These are phyloP conservation scores for Tetrahymena thermophila DNA, from an alignment of 73 alveolate genomes.

Conservation along the genomic window DNA sequence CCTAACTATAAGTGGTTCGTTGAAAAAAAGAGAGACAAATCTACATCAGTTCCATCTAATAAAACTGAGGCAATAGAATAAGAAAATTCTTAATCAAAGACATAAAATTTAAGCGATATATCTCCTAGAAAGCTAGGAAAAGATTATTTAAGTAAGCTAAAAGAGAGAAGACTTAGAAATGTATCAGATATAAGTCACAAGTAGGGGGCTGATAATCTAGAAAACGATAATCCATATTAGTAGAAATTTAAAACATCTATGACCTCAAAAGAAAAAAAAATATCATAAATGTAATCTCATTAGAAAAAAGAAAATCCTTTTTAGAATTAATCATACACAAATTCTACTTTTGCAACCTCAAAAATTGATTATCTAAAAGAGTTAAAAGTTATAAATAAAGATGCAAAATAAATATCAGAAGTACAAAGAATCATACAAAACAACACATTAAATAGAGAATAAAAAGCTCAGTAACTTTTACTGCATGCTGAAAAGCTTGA, in stretches of 20 bases:
- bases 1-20: constrained; percentile 23
- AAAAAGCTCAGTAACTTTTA: background rate
- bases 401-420: background rate
- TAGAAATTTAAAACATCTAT: background rate
- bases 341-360: background rate
- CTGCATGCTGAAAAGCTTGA: background rate
- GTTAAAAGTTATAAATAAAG: background rate
- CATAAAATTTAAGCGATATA: background rate
- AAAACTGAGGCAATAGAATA: background rate
- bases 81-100: background rate
- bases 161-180: background rate
- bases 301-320: background rate
- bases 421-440: background rate
- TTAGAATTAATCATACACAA: background rate
- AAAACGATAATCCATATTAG: background rate
- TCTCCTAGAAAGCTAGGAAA: constrained; percentile 39
- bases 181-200: background rate
- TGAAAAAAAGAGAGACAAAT: constrained; percentile 10
- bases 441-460: background rate
- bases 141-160: background rate
- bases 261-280: background rate
- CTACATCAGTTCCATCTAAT: background rate
- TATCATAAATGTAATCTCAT: background rate
- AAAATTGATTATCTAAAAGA: background rate
- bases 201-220: background rate